These are phyloP conservation scores for Chenopodium berlandieri DNA, from an alignment of 148 eudicot genomes.

Conservation along the genomic window DNA sequence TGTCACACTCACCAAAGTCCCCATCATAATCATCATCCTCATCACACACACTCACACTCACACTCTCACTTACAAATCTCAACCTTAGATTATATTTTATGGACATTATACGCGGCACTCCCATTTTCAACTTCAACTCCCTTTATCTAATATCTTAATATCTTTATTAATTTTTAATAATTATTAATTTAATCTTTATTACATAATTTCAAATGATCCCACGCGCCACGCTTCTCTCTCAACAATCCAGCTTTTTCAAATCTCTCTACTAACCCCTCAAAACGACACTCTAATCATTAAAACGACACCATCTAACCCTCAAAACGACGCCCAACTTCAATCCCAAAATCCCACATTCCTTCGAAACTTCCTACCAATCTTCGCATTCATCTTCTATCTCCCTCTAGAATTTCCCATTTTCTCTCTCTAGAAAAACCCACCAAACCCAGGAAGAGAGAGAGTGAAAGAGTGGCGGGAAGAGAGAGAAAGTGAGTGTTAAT, in stretches of 20 bases:
- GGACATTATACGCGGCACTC: not conserved
- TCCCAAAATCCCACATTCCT: not conserved
- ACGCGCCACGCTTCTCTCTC: constrained; percentile 17
- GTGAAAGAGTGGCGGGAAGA: not conserved
- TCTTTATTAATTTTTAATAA: too few species aligned
- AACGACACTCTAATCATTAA: not conserved
- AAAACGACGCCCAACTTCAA: constrained; percentile 9
- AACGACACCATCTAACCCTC: not conserved
- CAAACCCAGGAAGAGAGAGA: not conserved
- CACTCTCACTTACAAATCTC: not conserved
- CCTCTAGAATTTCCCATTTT: not conserved
- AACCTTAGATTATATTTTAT: not conserved
- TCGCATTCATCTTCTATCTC: not conserved
- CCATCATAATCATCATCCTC: not conserved
- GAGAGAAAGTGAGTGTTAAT: constrained; percentile 20
- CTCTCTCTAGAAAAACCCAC: constrained; percentile 9
- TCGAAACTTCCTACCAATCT: not conserved
- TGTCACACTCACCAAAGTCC: not conserved
- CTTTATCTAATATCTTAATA: not conserved
- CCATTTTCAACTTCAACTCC: not conserved
- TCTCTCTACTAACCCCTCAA: constrained; percentile 2
- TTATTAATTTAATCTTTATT: too few species aligned
- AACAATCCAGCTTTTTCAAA: not conserved
- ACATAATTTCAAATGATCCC: not conserved
- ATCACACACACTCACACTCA: not conserved